phyloP scores from a whole-genome alignment of 1,139 yeast species.

The Geotrichum carabidarum region DNA sequence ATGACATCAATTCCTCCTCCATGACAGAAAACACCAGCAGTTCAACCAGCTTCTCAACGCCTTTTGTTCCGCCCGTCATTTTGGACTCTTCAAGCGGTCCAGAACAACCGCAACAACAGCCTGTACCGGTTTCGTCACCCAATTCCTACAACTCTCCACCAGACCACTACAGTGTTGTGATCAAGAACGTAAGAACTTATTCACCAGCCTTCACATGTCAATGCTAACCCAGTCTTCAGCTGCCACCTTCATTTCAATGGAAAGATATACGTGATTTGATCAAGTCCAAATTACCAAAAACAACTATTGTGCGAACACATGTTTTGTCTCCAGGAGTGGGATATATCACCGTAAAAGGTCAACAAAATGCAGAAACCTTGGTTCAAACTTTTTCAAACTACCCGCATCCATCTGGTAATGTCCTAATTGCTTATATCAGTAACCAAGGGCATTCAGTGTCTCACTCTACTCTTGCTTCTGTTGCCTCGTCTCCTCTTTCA shows the following conservation, averaged over 20 bases:
- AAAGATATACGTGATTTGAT: constrained; percentile 23
- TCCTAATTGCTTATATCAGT: constrained; percentile 21
- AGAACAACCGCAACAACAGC: not conserved
- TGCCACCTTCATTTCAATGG: constrained; percentile 22
- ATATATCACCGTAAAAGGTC: constrained; percentile 22
- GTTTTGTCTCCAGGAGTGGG: constrained; percentile 24
- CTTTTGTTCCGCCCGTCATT: constrained; percentile 3
- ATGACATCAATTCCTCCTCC: not conserved
- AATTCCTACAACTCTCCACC: not conserved
- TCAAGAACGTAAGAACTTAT: constrained; percentile 5
- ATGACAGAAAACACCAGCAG: not conserved
- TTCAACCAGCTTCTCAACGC: not conserved
- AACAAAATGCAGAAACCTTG: constrained; percentile 22
- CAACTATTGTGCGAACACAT: constrained; percentile 22
- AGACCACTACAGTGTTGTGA: constrained; percentile 8
- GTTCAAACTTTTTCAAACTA: constrained; percentile 22
- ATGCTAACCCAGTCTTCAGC: not conserved
- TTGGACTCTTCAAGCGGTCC: constrained; percentile 1
- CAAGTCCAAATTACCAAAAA: constrained; percentile 20
- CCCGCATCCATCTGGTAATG: constrained; percentile 21
- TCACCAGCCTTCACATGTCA: not conserved
- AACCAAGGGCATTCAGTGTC: constrained; percentile 12
- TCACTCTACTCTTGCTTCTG: constrained; percentile 11
- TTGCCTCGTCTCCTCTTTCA: constrained; percentile 9
- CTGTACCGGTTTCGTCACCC: not conserved